Evolutionary conservation across 306 rosid species (phyloP).

Genomic region (Castanospermum australe): DNA sequence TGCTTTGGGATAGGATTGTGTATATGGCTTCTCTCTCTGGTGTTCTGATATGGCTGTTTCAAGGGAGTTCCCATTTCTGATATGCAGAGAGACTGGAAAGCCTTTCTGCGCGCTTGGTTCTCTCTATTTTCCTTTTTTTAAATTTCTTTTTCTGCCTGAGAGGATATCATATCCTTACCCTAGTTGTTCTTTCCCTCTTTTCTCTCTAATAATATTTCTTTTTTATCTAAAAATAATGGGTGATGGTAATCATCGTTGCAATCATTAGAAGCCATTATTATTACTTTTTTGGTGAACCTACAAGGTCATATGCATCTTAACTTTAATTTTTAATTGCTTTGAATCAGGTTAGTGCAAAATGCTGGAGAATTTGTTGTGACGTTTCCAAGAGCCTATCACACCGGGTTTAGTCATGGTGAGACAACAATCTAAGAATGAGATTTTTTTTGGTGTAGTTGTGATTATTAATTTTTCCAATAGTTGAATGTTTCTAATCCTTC

Average conservation of each 20-base stretch:
- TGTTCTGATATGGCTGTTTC: constrained; percentile 6
- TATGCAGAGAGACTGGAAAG: background rate
- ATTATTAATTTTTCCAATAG: constrained; percentile 9
- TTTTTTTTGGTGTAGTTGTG: background rate
- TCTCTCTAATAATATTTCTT: background rate
- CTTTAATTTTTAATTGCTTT: constrained; percentile 33
- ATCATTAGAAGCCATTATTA: background rate
- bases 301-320: constrained; percentile 30
- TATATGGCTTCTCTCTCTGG: background rate
- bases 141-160: background rate
- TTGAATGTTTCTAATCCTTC: constrained; percentile 34
- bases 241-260: constrained; percentile 19
- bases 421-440: constrained; percentile 6
- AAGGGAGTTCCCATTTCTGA: background rate
- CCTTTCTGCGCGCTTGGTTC: background rate
- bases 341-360: constrained; percentile 92
- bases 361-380: constrained; percentile 99
- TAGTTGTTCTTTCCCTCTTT: background rate
- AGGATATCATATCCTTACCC: background rate
- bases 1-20: constrained; percentile 11
- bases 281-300: constrained; percentile 23
- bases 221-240: background rate
- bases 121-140: background rate
- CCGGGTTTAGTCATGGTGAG: constrained; percentile 99
- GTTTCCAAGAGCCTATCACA: constrained; percentile 98